phyloP scores from a whole-genome alignment of 1,284 basidiomycete species.

The Takashimella koratensis region DNA sequence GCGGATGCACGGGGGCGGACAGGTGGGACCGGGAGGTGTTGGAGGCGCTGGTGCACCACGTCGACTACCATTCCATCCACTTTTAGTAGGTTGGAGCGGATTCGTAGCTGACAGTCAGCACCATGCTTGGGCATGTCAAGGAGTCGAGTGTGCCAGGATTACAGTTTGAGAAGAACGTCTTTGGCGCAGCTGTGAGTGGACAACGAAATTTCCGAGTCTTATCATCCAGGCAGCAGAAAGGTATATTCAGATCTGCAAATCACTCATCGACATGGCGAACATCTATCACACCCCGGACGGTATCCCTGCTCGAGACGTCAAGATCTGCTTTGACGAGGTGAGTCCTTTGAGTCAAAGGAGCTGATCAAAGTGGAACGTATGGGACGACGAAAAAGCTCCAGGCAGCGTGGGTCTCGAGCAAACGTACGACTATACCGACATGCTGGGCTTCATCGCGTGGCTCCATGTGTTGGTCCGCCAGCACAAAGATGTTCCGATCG shows the following conservation, averaged over 20 bases:
- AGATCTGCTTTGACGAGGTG: constrained; percentile 55
- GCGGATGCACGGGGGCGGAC: constrained; percentile 55
- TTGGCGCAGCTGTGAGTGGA: constrained; percentile 45
- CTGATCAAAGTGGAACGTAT: constrained; percentile 25
- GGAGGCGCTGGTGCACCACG: constrained; percentile 33
- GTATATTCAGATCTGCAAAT: constrained; percentile 47
- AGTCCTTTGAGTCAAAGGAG: not conserved
- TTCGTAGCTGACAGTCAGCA: constrained; percentile 11
- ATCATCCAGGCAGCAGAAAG: constrained; percentile 42
- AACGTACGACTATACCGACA: constrained; percentile 61
- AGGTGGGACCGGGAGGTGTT: constrained; percentile 51
- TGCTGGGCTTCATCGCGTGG: constrained; percentile 60
- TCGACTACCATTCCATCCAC: constrained; percentile 50
- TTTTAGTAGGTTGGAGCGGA: constrained; percentile 29
- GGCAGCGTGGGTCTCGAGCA: constrained; percentile 57
- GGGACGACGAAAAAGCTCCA: constrained; percentile 49
- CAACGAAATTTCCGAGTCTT: not conserved
- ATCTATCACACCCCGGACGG: constrained; percentile 26
- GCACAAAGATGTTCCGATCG: constrained; percentile 59
- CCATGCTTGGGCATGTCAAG: constrained; percentile 33
- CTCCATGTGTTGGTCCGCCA: constrained; percentile 63
- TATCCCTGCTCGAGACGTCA: constrained; percentile 32
- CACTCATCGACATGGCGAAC: constrained; percentile 50
- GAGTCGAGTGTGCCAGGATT: constrained; percentile 19
- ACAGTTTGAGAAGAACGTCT: constrained; percentile 52